phyloP scores from a whole-genome alignment of 495 filamentous ascomycete species.

The Aspergillus leporis region DNA sequence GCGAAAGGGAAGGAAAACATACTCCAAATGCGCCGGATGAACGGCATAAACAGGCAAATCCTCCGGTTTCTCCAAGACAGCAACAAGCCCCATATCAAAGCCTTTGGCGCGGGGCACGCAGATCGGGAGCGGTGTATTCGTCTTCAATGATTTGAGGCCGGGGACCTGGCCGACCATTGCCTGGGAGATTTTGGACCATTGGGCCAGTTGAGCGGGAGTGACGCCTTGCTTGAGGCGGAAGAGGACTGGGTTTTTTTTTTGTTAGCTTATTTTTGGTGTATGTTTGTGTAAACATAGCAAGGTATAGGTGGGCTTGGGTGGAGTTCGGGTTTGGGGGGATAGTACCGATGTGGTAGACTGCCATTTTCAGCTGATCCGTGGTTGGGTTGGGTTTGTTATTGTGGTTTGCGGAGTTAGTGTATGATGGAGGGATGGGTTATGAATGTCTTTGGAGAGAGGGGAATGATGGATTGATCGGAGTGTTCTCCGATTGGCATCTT shows the following conservation, averaged over 20 bases:
- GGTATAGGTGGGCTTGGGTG: neutral
- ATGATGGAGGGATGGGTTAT: neutral
- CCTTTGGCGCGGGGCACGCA: conserved; percentile 42
- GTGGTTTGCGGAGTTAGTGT: neutral
- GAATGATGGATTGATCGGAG: neutral
- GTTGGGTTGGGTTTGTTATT: neutral
- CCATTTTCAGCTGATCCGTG: conserved; percentile 12
- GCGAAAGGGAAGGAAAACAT: conserved; percentile 11
- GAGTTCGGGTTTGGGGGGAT: neutral
- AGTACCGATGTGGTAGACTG: conserved; percentile 28
- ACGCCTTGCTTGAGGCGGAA: conserved; percentile 45
- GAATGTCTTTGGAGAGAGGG: no score
- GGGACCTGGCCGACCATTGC: conserved; percentile 44
- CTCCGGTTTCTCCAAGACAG: conserved; percentile 40
- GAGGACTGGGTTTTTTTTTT: conserved; percentile 29
- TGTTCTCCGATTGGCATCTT: neutral
- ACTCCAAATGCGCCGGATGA: conserved; percentile 46
- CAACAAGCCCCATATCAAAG: conserved; percentile 45
- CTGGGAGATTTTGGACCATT: conserved; percentile 31
- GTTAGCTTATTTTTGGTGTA: conserved; percentile 16
- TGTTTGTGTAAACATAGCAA: no score
- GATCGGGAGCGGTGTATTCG: conserved; percentile 34
- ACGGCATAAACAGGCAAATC: conserved; percentile 37
- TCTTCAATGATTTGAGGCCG: conserved; percentile 36
- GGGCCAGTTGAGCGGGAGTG: conserved; percentile 30